These are phyloP conservation scores for Diutina pseudorugosa DNA, from an alignment of 1,139 yeast genomes.

Conservation along the genomic window DNA sequence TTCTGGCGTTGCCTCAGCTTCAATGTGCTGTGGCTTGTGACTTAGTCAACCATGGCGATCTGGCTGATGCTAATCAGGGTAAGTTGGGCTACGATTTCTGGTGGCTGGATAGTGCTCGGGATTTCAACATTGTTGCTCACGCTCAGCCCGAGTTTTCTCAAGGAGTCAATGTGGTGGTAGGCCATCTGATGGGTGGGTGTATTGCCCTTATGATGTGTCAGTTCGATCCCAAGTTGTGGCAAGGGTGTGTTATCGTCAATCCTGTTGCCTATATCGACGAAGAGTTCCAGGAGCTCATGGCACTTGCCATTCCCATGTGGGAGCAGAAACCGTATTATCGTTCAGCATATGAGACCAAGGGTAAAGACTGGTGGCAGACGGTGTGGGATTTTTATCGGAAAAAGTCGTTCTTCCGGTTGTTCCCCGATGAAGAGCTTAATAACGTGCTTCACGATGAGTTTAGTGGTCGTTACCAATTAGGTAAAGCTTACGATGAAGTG, in stretches of 20 bases:
- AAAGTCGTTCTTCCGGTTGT: not conserved
- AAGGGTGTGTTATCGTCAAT: not conserved
- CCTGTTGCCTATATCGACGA: not conserved
- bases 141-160: not conserved
- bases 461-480: not conserved
- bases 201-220: not conserved
- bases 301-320: not conserved
- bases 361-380: not conserved
- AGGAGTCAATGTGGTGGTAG: not conserved
- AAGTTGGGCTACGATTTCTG: constrained; percentile 40
- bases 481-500: not conserved
- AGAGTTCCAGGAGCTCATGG: not conserved
- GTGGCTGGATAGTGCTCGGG: constrained; percentile 62
- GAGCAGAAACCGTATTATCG: not conserved
- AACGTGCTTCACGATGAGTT: not conserved
- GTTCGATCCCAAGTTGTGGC: not conserved
- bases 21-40: constrained; percentile 40
- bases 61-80: constrained; percentile 39
- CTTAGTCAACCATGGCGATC: constrained; percentile 57
- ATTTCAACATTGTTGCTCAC: constrained; percentile 22
- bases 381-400: not conserved
- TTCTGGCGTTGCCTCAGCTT: constrained; percentile 10
- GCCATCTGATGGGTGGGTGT: constrained; percentile 3
- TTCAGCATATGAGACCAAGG: not conserved
- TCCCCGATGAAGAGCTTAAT: not conserved